Conservation (phyloP, 768 basidiomycete genomes). For the Pluteus cervinus region DNA sequence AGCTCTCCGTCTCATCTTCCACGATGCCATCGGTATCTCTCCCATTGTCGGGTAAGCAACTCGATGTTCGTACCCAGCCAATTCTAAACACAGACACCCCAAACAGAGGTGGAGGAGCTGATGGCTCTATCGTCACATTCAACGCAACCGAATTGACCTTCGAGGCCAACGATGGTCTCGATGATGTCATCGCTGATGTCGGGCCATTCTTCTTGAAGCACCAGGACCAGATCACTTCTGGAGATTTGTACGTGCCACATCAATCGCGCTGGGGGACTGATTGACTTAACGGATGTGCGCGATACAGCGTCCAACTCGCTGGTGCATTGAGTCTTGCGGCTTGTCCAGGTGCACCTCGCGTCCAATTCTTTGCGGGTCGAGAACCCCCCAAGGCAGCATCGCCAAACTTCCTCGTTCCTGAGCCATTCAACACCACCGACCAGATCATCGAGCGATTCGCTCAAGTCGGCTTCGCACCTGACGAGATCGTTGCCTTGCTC, state of each 20-base stretch:
- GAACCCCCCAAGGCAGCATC: conserved; percentile 24
- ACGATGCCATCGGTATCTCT: conserved; percentile 42
- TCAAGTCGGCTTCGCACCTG: conserved; percentile 28
- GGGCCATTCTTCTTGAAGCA: conserved; percentile 26
- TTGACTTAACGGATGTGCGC: too few species aligned
- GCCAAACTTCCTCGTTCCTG: conserved; percentile 23
- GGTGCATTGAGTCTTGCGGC: conserved; percentile 35
- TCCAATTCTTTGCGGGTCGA: conserved; percentile 34
- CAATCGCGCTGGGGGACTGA: background rate
- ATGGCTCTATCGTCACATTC: conserved; percentile 46
- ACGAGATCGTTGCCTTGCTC: conserved; percentile 31
- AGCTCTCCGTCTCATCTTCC: conserved; percentile 31
- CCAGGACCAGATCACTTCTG: conserved; percentile 31
- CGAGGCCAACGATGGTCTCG: conserved; percentile 36
- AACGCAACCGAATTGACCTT: conserved; percentile 33
- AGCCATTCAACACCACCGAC: conserved; percentile 22
- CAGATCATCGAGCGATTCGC: conserved; percentile 26
- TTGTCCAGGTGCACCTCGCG: conserved; percentile 38
- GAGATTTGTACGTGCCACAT: conserved; percentile 36
- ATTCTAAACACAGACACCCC: conserved; percentile 2
- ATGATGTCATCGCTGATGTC: conserved; percentile 32
- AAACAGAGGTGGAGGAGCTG: conserved; percentile 36
- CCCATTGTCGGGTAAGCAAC: conserved; percentile 20
- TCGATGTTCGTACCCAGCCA: background rate
- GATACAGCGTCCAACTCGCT: conserved; percentile 37